These are phyloP conservation scores for thale cress (Arabidopsis thaliana) DNA, from an alignment of 345 rosid genomes.

Conservation along the genomic window DNA sequence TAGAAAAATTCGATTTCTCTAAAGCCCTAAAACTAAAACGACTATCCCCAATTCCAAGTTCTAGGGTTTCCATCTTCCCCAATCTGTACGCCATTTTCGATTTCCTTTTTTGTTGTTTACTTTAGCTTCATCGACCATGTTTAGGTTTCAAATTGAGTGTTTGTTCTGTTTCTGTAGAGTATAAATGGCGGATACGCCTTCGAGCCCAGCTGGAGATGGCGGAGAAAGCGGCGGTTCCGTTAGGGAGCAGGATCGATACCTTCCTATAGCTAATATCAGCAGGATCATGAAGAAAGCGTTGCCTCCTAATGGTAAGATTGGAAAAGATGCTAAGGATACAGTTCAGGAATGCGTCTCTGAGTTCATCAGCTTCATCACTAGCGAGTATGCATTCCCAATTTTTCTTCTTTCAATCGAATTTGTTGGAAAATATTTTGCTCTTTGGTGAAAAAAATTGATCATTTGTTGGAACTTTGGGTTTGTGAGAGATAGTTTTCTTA, in stretches of 20 bases:
- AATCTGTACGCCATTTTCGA: not conserved
- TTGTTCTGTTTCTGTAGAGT: not conserved
- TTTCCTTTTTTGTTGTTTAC: not conserved
- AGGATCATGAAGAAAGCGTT: conserved; percentile 77
- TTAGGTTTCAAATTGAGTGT: not conserved
- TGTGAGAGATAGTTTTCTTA: not conserved
- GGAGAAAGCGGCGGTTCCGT: conserved; percentile 68
- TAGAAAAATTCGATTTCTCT: not conserved
- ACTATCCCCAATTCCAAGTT: conserved; percentile 3
- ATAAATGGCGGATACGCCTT: conserved; percentile 63
- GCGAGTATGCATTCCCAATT: conserved; percentile 51
- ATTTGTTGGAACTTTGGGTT: not conserved
- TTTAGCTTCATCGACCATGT: no score
- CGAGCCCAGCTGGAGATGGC: conserved; percentile 72
- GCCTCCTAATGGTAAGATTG: conserved; percentile 70
- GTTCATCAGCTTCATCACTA: conserved; percentile 70
- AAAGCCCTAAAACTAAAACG: not conserved
- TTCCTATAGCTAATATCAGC: conserved; percentile 70
- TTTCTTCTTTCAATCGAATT: not conserved
- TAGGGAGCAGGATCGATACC: conserved; percentile 67
- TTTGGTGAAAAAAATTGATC: not conserved
- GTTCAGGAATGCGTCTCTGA: conserved; percentile 79
- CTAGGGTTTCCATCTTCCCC: conserved; percentile 22
- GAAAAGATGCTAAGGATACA: conserved; percentile 70
- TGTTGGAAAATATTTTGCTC: not conserved